phyloP scores from a whole-genome alignment of 768 basidiomycete genomes.

The Boletellus ananiceps region DNA sequence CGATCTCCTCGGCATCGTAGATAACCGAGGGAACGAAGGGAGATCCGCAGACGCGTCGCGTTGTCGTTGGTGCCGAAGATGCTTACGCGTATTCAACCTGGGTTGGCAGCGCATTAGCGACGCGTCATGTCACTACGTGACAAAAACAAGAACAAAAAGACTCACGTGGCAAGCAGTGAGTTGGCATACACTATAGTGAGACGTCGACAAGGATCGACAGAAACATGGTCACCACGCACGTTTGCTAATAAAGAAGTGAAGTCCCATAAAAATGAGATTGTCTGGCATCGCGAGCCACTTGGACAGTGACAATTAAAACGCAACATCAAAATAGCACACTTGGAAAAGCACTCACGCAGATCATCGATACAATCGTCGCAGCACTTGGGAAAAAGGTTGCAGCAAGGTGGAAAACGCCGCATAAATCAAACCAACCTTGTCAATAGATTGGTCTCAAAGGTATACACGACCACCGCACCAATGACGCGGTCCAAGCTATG shows the following conservation, averaged over 20 bases:
- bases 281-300: constrained; percentile 45
- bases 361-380: constrained; percentile 39
- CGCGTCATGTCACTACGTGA: background rate
- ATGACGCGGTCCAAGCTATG: constrained; percentile 45
- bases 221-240: constrained; percentile 25
- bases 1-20: constrained; percentile 16
- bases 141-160: background rate
- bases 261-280: constrained; percentile 49
- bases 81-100: constrained; percentile 38
- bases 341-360: constrained; percentile 34
- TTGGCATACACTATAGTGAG: constrained; percentile 43
- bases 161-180: constrained; percentile 44
- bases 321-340: background rate
- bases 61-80: constrained; percentile 28
- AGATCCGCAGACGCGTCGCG: constrained; percentile 29
- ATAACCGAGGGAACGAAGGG: constrained; percentile 21
- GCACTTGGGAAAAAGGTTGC: constrained; percentile 24
- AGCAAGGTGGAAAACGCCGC: background rate
- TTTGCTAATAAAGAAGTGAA: constrained; percentile 53
- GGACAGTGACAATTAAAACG: background rate
- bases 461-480: constrained; percentile 45
- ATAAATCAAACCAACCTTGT: constrained; percentile 35
- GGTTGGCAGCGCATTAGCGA: background rate
- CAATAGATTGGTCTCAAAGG: constrained; percentile 49
- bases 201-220: background rate